Base-by-base conservation (phyloP, 176 grass and related monocot species). In the Hordeum marinum region DNA sequence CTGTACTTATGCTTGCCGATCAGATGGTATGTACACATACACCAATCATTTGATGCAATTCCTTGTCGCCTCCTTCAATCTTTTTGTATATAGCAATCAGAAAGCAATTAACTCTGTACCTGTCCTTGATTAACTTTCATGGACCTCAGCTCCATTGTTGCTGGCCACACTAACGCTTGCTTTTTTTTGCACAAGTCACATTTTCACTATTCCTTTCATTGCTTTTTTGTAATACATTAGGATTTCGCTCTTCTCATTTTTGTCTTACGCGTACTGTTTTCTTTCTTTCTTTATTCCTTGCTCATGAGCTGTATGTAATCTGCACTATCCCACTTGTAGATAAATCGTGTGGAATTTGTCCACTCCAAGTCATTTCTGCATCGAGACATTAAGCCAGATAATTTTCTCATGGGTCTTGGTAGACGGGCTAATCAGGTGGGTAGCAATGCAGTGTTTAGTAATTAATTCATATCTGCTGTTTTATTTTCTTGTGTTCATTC, bases 341-440 rank as follows among this genome's bases (percentile, higher is more conserved):
- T 99, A 73, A 96, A 96, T 71, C 86, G 97, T 76, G 82, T 99
- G 81, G 97, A 99, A 62, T 99, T 92, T 86, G 92, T 99, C 27
- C 97, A 99, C 73, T 91, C 86, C 12, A 99, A 96, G 68, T 99
- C 94, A 73, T 96, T 96, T 87, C 86, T 99, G 15, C 97, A 99
- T 84, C 86, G 97, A 85, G 97, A 99, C 68, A 96, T 99, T 61
- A 96, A 99, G 73, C 97, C 97, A 52, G 94, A 96, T 87, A 99
- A 99, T 92, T 99, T 99, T 89, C 88, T 96, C 50, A 96, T 99
- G 94, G 97, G 97, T 67, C 91, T 92, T 80, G 97, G 97, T 40
- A 92, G 90, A 77, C 85, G 90, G 75, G 94, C 97, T 85, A 99
- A 94, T 91, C 97, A 99, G 91, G 93, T 95, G 35, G 45, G 66